Evolutionary conservation across 2,329 filamentous ascomycete species (phyloP).

Genomic region (Talaromyces sp.): DNA sequence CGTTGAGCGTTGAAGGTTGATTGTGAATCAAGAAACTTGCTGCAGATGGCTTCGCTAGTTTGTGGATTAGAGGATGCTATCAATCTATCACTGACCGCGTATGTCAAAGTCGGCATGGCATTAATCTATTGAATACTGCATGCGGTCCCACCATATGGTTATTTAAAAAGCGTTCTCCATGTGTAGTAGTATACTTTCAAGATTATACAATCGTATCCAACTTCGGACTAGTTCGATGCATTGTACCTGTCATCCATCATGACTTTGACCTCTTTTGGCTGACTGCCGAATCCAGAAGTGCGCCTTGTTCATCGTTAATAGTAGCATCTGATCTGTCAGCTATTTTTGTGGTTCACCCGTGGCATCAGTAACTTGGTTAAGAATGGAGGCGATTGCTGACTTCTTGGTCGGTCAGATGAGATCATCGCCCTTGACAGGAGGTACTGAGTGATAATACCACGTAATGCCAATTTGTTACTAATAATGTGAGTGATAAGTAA

Average conservation of each 20-base stretch:
- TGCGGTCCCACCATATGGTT: neutral
- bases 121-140: constrained; percentile 1
- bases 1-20: neutral
- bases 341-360: neutral
- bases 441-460: neutral
- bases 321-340: constrained; percentile 16
- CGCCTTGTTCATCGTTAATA: neutral
- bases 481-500: neutral
- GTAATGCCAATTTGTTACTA: too few relatives aligned
- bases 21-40: neutral
- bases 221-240: neutral
- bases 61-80: neutral
- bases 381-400: constrained; percentile 2
- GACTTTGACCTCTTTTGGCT: constrained; percentile 1
- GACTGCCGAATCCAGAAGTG: neutral
- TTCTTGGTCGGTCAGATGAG: neutral
- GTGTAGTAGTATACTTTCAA: neutral
- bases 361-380: neutral
- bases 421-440: constrained; percentile 4
- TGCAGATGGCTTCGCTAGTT: constrained; percentile 13
- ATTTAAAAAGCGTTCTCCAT: neutral
- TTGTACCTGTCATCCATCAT: constrained; percentile 2
- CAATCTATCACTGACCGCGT: neutral
- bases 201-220: neutral
- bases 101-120: neutral